Evolutionary conservation across 306 rosid genomes (phyloP).

Genomic region (Datisca glomerata): DNA sequence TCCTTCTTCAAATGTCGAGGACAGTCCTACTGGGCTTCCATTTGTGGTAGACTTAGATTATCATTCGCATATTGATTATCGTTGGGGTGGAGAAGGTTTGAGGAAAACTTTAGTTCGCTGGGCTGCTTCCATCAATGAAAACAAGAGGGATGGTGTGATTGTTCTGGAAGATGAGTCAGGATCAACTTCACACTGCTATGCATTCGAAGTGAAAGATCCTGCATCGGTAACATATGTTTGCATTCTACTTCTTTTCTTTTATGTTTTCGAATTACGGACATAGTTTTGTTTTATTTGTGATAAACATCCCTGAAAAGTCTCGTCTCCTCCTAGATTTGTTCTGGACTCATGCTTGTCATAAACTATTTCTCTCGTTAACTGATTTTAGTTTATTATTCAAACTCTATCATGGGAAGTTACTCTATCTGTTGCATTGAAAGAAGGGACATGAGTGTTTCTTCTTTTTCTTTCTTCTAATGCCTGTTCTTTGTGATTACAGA

Average conservation of each 20-base stretch:
- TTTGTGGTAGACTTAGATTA: slow-evolving; percentile 35
- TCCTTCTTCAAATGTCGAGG: slow-evolving; percentile 29
- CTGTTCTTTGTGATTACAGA: slow-evolving; percentile 18
- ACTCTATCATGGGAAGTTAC: no score
- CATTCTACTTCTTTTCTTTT: not conserved
- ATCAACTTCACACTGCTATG: slow-evolving; percentile 33
- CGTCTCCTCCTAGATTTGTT: not conserved
- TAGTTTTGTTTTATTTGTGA: not conserved
- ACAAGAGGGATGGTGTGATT: slow-evolving; percentile 13
- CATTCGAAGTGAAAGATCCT: slow-evolving; percentile 28
- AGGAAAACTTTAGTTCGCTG: slow-evolving; percentile 45
- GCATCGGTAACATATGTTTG: slow-evolving; percentile 19
- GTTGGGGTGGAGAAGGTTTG: slow-evolving; percentile 50
- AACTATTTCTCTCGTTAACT: no score
- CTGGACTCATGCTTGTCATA: no score
- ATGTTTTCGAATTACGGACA: not conserved
- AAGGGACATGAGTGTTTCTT: not conserved
- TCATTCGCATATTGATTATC: slow-evolving; percentile 35
- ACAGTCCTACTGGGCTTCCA: slow-evolving; percentile 41
- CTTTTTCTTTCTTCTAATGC: not conserved
- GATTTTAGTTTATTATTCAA: no score
- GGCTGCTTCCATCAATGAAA: slow-evolving; percentile 30
- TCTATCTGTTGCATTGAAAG: not conserved
- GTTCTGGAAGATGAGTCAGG: slow-evolving; percentile 21
- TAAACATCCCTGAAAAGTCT: not conserved